These are phyloP conservation scores for Fusarium nygamai DNA, from an alignment of 2,329 filamentous ascomycete species.

Conservation along the genomic window DNA sequence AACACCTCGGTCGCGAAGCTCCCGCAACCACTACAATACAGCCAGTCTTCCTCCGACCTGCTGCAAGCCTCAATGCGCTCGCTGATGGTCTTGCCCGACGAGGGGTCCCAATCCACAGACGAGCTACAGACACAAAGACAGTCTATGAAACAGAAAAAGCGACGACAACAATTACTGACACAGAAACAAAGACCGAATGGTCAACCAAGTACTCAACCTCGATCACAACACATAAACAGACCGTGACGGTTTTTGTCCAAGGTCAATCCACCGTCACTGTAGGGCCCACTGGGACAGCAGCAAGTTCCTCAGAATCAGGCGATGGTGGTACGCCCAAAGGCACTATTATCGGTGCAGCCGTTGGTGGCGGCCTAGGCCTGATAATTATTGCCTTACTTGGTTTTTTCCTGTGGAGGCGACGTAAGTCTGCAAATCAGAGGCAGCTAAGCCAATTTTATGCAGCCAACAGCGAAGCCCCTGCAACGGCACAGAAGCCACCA, in stretches of 20 bases:
- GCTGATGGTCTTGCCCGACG: not conserved
- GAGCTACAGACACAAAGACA: not conserved
- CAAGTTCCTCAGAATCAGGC: not conserved
- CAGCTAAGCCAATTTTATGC: not conserved
- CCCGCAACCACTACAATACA: not conserved
- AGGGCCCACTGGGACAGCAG: not conserved
- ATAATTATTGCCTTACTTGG: not conserved
- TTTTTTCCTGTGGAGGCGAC: not conserved
- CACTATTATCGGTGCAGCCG: not conserved
- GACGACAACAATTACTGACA: not conserved
- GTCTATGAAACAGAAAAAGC: not conserved
- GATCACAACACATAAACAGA: not conserved
- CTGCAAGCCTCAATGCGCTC: not conserved
- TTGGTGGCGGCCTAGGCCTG: not conserved
- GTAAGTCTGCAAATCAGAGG: not conserved
- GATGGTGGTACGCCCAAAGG: not conserved
- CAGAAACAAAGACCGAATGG: not conserved
- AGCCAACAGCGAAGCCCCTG: not conserved
- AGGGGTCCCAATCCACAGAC: not conserved
- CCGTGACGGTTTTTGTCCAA: not conserved
- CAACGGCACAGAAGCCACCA: not conserved
- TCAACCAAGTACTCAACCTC: not conserved
- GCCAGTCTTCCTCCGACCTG: not conserved
- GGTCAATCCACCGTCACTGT: not conserved
- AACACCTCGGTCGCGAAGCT: accelerated